phyloP scores from a whole-genome alignment of 2,329 filamentous ascomycete genomes.

The Penicillium palitans region DNA sequence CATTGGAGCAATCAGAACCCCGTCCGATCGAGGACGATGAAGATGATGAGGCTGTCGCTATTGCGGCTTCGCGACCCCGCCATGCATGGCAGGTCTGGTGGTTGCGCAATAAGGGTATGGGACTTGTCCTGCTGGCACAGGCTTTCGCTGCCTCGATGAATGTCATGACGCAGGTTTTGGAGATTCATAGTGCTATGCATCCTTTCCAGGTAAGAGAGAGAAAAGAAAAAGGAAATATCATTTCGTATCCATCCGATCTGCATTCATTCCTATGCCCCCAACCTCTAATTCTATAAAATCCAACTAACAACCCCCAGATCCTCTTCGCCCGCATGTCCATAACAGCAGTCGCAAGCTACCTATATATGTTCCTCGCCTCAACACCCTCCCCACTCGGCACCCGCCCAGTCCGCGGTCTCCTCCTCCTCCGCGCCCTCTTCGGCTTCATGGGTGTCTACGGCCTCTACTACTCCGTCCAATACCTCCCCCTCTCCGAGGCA shows the following conservation, averaged over 20 bases:
- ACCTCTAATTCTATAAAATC: neutral
- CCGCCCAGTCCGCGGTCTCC: conserved; percentile 64
- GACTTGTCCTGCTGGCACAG: conserved; percentile 72
- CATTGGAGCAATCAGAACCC: conserved; percentile 21
- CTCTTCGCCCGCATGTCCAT: conserved; percentile 77
- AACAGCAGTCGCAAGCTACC: conserved; percentile 64
- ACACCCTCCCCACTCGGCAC: conserved; percentile 70
- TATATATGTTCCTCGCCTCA: conserved; percentile 72
- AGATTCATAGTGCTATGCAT: conserved; percentile 70
- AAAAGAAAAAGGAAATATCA: neutral
- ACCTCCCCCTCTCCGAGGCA: conserved; percentile 81
- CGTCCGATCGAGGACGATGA: conserved; percentile 16
- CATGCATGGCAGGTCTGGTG: conserved; percentile 47
- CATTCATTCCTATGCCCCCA: neutral
- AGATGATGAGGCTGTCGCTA: neutral
- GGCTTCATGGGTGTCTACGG: conserved; percentile 80
- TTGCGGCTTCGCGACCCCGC: conserved; percentile 18
- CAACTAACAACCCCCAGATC: conserved; percentile 49
- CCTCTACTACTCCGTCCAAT: conserved; percentile 72
- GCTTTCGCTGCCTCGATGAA: conserved; percentile 86
- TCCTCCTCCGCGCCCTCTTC: conserved; percentile 66
- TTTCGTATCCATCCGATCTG: neutral
- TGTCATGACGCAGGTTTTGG: conserved; percentile 72
- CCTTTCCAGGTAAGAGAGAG: conserved; percentile 64
- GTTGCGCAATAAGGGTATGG: conserved; percentile 68